Evolutionary conservation across 805 yeast species (phyloP), one percentile per base, ranked within the genome.

Genomic region (Lipomyces lipofer): DNA sequence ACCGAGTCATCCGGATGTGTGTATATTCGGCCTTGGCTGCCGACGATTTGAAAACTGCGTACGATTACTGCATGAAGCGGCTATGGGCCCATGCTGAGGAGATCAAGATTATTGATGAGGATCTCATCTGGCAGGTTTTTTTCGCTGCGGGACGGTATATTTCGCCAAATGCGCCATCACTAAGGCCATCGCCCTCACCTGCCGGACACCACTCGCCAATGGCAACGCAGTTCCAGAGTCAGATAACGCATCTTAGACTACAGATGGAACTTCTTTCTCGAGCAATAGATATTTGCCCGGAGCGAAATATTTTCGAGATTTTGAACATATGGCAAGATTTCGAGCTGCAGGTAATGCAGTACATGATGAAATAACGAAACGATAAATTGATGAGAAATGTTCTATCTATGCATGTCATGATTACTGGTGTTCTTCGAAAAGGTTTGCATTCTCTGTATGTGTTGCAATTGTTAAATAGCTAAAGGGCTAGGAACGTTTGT

Each of bases 131-230:
- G 96, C 75, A 83, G 24, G 81, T 87, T 0, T 81, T 85, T 57
- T 85, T 83, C 63, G 95, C 88, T 63, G 83, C 85, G 2, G 86
- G 87, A 2, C 85, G 86, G 68, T 78, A 67, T 67, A 64, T 70
- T 29, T 75, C 80, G 17, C 79, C 81, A 6, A 68, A 68, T 22
- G 75, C 81, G 15, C 42, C 49, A 1, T 19, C 46, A 2, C 19
- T 39, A 25, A 29, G 43, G 17, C 56, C 59, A 17, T 51, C 57
- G 27, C 54, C 54, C 8, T 35, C 33, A 7, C 19, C 45, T n/a
- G 19, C 39, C 6, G 43, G 39, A 1, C 28, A 40, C 9, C 25
- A 50, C 9, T 52, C 52, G n/a, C 36, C 46, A 49, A 47, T 46
- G 49, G 28, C 25, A 15, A 9, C 43, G 39, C 56, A 42, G 81